Evolutionary conservation across 106 monocot genomes (phyloP).

Genomic region (Iris macrosiphon): DNA sequence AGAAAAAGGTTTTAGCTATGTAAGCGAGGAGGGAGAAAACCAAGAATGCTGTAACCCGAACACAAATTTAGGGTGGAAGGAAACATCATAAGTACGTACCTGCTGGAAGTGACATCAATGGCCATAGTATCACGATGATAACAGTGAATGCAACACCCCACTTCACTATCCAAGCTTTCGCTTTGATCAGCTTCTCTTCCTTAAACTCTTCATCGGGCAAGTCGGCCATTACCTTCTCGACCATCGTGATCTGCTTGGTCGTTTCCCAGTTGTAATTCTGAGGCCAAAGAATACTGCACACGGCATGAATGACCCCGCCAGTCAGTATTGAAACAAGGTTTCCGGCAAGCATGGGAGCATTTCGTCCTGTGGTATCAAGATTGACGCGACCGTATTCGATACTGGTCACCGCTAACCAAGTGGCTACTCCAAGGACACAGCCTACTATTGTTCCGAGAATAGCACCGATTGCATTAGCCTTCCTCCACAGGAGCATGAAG

Average conservation of each 20-base stretch:
- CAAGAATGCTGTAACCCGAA: too few relatives aligned
- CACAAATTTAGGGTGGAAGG: background rate
- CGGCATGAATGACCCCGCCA: slow-evolving; percentile 74
- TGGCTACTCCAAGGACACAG: slow-evolving; percentile 64
- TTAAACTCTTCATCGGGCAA: slow-evolving; percentile 74
- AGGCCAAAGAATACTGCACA: slow-evolving; percentile 56
- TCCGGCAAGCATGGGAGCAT: slow-evolving; percentile 97
- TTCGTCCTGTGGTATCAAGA: slow-evolving; percentile 84
- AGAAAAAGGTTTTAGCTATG: too few relatives aligned
- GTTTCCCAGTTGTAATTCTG: slow-evolving; percentile 92
- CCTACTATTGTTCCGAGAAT: slow-evolving; percentile 57
- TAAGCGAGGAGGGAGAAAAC: too few relatives aligned
- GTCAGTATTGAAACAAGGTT: slow-evolving; percentile 84
- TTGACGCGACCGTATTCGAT: slow-evolving; percentile 70
- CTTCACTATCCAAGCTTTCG: slow-evolving; percentile 83
- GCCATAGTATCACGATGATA: slow-evolving; percentile 79
- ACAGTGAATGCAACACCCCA: slow-evolving; percentile 78
- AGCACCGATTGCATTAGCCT: slow-evolving; percentile 85
- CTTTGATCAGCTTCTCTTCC: slow-evolving; percentile 77
- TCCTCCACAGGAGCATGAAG: slow-evolving; percentile 89
- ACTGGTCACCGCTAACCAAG: slow-evolving; percentile 75
- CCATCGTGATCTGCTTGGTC: slow-evolving; percentile 69
- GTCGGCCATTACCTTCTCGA: slow-evolving; percentile 48
- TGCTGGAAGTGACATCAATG: slow-evolving; percentile 81
- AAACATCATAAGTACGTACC: slow-evolving; percentile 21